These are phyloP conservation scores for Senna tora DNA, from an alignment of 306 rosid species.

Conservation along the genomic window DNA sequence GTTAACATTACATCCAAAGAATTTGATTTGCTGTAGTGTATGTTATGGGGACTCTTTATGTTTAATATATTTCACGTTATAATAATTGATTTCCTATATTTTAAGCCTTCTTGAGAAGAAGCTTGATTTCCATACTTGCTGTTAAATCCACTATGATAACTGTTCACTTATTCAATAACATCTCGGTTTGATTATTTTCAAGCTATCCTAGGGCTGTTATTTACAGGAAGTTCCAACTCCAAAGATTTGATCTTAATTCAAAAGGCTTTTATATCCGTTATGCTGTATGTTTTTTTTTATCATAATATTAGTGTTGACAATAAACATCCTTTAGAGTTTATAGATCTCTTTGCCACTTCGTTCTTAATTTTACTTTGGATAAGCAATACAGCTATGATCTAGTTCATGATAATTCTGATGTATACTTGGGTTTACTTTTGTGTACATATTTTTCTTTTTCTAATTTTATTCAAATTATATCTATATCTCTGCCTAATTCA, in stretches of 20 bases:
- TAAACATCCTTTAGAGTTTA: not conserved
- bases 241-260: not conserved
- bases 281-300: not conserved
- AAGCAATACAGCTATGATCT: not conserved
- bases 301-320: not conserved
- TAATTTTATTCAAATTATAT: not conserved
- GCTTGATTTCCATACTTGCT: not conserved
- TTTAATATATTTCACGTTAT: not conserved
- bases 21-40: not conserved
- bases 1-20: not conserved
- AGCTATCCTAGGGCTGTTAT: not conserved
- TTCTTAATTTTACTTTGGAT: not conserved
- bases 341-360: not conserved
- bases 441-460: not conserved
- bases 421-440: not conserved
- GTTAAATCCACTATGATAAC: not conserved
- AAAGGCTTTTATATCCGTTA: not conserved
- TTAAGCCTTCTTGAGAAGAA: not conserved
- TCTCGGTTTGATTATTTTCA: not conserved
- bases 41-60: not conserved
- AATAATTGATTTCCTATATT: not conserved
- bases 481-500: conserved; percentile 13
- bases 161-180: not conserved
- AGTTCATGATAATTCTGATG: not conserved
- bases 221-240: not conserved